These are phyloP conservation scores for Aspergillus bridgeri DNA, from an alignment of 495 filamentous ascomycete species.

Conservation along the genomic window DNA sequence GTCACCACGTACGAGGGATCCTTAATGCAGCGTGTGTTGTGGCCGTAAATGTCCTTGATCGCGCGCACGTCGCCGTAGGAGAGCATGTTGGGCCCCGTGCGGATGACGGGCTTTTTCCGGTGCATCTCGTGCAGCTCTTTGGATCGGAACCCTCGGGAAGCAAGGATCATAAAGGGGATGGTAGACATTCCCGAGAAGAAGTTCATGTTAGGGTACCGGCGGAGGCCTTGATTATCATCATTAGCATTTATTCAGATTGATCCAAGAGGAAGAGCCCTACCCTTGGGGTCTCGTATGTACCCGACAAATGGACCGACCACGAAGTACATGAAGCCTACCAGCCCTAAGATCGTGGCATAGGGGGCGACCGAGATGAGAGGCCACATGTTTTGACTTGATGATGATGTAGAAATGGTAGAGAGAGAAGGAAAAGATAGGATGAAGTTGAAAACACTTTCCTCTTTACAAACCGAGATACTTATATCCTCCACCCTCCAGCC, in stretches of 20 bases:
- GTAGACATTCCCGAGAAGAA: conserved; percentile 43
- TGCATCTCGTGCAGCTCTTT: conserved; percentile 40
- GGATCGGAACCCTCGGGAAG: conserved; percentile 42
- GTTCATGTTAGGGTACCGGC: conserved; percentile 47
- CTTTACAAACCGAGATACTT: not conserved
- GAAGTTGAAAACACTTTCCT: not conserved
- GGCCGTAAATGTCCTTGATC: conserved; percentile 57
- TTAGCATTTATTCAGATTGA: not conserved
- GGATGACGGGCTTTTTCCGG: conserved; percentile 44
- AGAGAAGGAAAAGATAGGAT: not conserved
- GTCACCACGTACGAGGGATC: conserved; percentile 41
- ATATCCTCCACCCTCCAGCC: not conserved
- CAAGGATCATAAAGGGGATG: conserved; percentile 43
- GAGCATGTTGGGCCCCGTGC: conserved; percentile 50
- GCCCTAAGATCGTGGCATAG: conserved; percentile 25
- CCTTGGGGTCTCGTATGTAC: conserved; percentile 47
- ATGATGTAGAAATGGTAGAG: not conserved
- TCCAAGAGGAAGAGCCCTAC: conserved; percentile 2
- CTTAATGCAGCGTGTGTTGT: conserved; percentile 49
- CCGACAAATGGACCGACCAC: conserved; percentile 35
- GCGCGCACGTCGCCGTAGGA: conserved; percentile 45
- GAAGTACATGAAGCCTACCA: conserved; percentile 36
- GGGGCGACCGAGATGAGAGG: conserved; percentile 24
- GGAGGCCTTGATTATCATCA: conserved; percentile 36
- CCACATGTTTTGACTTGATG: conserved; percentile 21